phyloP scores from a whole-genome alignment of 2,329 filamentous ascomycete genomes.

The Colletotrichum liaoningense region DNA sequence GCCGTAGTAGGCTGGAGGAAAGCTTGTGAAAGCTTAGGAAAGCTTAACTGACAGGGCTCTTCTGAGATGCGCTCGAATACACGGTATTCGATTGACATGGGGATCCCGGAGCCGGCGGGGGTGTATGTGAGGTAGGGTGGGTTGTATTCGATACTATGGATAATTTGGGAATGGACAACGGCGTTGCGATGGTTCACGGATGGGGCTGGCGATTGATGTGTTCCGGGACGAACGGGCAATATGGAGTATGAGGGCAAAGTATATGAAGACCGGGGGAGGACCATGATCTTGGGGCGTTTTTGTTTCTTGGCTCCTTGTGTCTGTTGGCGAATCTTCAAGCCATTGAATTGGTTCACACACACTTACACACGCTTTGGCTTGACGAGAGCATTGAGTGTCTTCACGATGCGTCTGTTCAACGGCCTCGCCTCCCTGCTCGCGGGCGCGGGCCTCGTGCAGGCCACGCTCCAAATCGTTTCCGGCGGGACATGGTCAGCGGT shows the following conservation, averaged over 20 bases:
- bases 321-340: not conserved
- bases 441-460: conserved; percentile 21
- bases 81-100: conserved; percentile 2
- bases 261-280: not conserved
- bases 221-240: not conserved
- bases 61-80: not conserved
- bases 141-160: not conserved
- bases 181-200: no score
- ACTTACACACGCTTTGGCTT: not conserved
- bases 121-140: not conserved
- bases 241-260: no score
- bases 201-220: not conserved
- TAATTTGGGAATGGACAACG: not conserved
- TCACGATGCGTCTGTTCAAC: conserved; percentile 26
- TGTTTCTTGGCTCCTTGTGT: not conserved
- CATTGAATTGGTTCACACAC: not conserved
- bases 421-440: conserved; percentile 11
- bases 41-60: not conserved
- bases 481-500: conserved; percentile 61
- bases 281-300: not conserved
- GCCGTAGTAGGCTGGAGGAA: conserved; percentile 15
- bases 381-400: not conserved
- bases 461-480: conserved; percentile 51
- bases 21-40: not conserved
- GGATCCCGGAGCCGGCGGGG: conserved; percentile 15